phyloP scores from a whole-genome alignment of 2,329 filamentous ascomycete species.

The Pseudogymnoascus sp. region DNA sequence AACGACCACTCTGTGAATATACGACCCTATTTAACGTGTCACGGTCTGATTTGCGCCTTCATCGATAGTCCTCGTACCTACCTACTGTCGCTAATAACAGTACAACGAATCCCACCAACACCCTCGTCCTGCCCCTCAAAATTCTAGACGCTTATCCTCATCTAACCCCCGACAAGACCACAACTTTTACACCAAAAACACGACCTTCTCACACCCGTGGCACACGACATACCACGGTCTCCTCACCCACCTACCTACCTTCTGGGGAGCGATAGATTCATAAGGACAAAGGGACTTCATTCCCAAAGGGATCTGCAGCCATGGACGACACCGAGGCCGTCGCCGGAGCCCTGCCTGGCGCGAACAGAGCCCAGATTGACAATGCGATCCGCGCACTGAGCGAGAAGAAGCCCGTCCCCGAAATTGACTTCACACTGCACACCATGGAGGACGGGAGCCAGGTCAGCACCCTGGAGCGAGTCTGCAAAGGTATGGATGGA shows the following conservation, averaged over 20 bases:
- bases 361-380: slow-evolving; percentile 53
- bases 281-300: not conserved
- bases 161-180: not conserved
- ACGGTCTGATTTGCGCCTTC: not conserved
- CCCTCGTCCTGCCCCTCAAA: not conserved
- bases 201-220: not conserved
- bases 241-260: not conserved
- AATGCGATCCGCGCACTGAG: slow-evolving; percentile 86
- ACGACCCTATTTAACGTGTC: not conserved
- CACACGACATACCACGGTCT: not conserved
- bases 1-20: not conserved
- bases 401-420: slow-evolving; percentile 89
- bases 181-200: not conserved
- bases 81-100: not conserved
- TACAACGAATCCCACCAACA: not conserved
- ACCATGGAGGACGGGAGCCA: slow-evolving; percentile 96
- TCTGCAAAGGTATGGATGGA: slow-evolving; percentile 81
- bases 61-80: not conserved
- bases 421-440: slow-evolving; percentile 98
- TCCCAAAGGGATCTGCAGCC: not conserved
- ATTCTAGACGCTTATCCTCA: not conserved
- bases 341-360: not conserved
- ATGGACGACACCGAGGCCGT: not conserved
- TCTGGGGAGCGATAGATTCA: not conserved
- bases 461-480: slow-evolving; percentile 90